Conservation (phyloP, 768 basidiomycete species). For the Russula ochroleuca region DNA sequence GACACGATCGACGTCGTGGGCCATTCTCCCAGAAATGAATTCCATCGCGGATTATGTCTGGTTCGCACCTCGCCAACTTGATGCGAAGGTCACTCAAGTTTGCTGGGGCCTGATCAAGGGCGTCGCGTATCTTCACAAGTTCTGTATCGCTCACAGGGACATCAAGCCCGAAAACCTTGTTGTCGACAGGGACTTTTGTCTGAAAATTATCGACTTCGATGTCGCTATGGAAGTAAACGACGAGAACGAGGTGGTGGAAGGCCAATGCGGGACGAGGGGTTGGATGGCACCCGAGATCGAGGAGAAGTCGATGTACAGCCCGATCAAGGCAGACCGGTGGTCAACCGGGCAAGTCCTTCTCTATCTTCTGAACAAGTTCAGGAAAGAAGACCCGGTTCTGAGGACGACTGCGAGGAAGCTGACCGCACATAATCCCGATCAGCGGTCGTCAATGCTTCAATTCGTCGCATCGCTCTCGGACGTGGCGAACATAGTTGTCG, state of each 20-base stretch:
- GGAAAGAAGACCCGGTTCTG: neutral
- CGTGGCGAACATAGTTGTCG: too few relatives aligned
- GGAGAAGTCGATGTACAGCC: neutral
- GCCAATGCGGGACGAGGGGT: neutral
- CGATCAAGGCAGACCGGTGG: conserved; percentile 4
- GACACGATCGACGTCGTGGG: neutral
- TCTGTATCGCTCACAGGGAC: neutral
- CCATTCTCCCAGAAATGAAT: neutral
- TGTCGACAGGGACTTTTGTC: too few relatives aligned
- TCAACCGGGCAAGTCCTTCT: neutral
- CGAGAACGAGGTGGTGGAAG: neutral
- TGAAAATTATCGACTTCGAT: too few relatives aligned
- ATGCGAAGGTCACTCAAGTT: neutral
- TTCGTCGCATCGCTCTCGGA: neutral
- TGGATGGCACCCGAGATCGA: neutral
- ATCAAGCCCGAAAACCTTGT: too few relatives aligned
- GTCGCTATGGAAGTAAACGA: neutral
- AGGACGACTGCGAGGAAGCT: neutral
- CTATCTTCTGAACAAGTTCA: neutral
- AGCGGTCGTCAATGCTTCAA: neutral
- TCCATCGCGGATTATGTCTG: neutral
- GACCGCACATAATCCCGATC: neutral
- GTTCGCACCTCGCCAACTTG: neutral
- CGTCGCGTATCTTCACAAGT: neutral
- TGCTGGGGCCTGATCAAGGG: neutral